Evolutionary conservation across 139 green algal genomes (phyloP), one percentile per base, ranked within the genome.

Genomic region (Chlamydomonas schloesseri): DNA sequence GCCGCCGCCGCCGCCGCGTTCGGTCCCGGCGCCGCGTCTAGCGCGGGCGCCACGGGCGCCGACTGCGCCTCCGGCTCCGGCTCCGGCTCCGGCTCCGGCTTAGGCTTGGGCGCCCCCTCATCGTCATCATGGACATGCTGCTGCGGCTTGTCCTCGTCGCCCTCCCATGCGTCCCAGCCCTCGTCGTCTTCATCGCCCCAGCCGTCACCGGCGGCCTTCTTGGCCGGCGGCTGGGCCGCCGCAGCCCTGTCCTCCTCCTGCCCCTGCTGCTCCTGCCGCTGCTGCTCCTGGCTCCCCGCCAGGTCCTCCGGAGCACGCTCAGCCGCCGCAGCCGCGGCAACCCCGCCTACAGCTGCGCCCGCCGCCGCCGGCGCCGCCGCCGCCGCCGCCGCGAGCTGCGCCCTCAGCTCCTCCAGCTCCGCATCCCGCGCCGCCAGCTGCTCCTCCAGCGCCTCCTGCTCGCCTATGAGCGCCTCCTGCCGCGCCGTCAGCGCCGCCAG

Each of bases 101-200:
- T 37, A 23, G 60, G 60, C 9, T 28, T 34, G 29, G 8, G 28
- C 62, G 58, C 15, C 62, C 21, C 29, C n/a, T n/a, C n/a, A n/a
- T n/a, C n/a, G n/a, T n/a, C n/a, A n/a, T n/a, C n/a, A n/a, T n/a
- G n/a, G n/a, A 8, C 42, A 5, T 50, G 42, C 42, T 50, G 73
- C 29, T 29, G 29, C 73, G 47, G 50, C 14, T 21, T 5, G n/a
- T 55, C 55, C 33, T 58, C 31, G 28, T 50, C 64, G 64, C 71
- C 78, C 2, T 34, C 37, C 78, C 78, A 84, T 1, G 78, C 42
- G 29, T 84, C 78, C 78, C 78, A 84, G 26, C 42, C 42, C 42
- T 67, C 72, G 29, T 65, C 47, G 26, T 79, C 78, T 1, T 50
- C 78, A 11, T 74, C 23, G 18, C 55, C 78, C 78, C 78, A 84